Evolutionary conservation across 371 early-diverging fungal species (phyloP).

Genomic region (Zopfochytrium polystomum): DNA sequence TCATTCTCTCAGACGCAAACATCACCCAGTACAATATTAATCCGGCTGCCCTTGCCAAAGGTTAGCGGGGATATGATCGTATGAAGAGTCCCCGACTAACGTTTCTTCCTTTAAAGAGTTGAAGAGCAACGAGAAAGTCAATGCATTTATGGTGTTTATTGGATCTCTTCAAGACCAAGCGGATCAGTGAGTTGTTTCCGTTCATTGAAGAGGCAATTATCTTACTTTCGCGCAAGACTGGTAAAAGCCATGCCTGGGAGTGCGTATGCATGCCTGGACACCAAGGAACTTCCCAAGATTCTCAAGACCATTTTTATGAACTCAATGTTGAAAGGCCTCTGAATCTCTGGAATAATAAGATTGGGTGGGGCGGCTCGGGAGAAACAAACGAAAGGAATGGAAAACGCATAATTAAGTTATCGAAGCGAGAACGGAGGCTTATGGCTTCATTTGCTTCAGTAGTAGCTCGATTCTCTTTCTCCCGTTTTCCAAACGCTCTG

Average conservation of each 20-base stretch:
- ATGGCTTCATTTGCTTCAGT: too few species aligned
- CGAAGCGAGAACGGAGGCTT: too few species aligned
- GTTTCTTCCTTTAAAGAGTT: conserved; percentile 11
- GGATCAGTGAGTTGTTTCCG: conserved; percentile 14
- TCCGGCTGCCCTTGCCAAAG: conserved; percentile 64
- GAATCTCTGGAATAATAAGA: too few species aligned
- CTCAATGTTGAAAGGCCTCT: conserved; percentile 72
- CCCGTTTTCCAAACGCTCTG: too few species aligned
- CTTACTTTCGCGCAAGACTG: conserved; percentile 49
- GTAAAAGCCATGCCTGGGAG: conserved; percentile 53
- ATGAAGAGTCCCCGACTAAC: neutral
- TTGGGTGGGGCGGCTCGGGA: too few species aligned
- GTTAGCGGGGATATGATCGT: neutral
- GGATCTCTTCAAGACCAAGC: conserved; percentile 27
- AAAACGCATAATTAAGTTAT: too few species aligned
- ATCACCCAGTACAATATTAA: conserved; percentile 76
- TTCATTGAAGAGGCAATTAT: conserved; percentile 45
- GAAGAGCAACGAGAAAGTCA: conserved; percentile 27
- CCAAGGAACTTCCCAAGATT: conserved; percentile 76
- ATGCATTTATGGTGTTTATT: conserved; percentile 49
- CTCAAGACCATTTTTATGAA: conserved; percentile 72
- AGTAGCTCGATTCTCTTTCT: too few species aligned
- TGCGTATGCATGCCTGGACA: conserved; percentile 62
- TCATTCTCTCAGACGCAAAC: conserved; percentile 83
- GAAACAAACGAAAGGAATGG: too few species aligned